Evolutionary conservation across 2,329 filamentous ascomycete genomes (phyloP).

Genomic region (Septoria linicola): DNA sequence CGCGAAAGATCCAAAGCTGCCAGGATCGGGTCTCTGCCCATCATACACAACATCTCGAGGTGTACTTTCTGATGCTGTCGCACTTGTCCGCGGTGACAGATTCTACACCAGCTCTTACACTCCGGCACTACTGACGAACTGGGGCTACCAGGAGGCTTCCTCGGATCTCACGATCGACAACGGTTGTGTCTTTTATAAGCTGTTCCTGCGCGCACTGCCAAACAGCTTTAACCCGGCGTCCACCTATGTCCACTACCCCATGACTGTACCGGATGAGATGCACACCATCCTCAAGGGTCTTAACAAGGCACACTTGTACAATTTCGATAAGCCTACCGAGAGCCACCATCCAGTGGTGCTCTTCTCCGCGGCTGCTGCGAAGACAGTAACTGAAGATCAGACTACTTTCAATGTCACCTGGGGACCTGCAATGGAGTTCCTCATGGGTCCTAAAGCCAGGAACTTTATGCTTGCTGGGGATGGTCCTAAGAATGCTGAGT

Average conservation of each 20-base stretch:
- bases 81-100: slow-evolving; percentile 58
- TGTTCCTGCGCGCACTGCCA: slow-evolving; percentile 53
- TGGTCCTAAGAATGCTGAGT: slow-evolving; percentile 42
- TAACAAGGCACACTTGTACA: slow-evolving; percentile 45
- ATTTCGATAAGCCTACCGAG: slow-evolving; percentile 33
- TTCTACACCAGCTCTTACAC: slow-evolving; percentile 54
- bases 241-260: slow-evolving; percentile 52
- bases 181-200: slow-evolving; percentile 53
- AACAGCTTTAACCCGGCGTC: slow-evolving; percentile 50
- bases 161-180: slow-evolving; percentile 48
- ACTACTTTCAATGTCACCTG: slow-evolving; percentile 50
- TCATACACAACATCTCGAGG: slow-evolving; percentile 57
- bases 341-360: slow-evolving; percentile 42
- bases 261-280: slow-evolving; percentile 51
- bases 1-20: slow-evolving; percentile 51
- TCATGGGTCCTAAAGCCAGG: slow-evolving; percentile 45
- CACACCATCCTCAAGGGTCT: slow-evolving; percentile 45
- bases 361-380: slow-evolving; percentile 48
- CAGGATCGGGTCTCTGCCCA: slow-evolving; percentile 55
- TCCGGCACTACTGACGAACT: slow-evolving; percentile 40
- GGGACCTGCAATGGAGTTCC: slow-evolving; percentile 47
- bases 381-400: slow-evolving; percentile 45
- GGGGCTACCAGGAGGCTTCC: slow-evolving; percentile 50
- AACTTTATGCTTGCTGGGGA: slow-evolving; percentile 53
- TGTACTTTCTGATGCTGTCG: slow-evolving; percentile 60